A percentile compares a stretch with the other conserved stretches of the same genome.
Evolutionary conservation across 306 rosid genomes (phyloP).

Genomic region (Rosa chinensis): DNA sequence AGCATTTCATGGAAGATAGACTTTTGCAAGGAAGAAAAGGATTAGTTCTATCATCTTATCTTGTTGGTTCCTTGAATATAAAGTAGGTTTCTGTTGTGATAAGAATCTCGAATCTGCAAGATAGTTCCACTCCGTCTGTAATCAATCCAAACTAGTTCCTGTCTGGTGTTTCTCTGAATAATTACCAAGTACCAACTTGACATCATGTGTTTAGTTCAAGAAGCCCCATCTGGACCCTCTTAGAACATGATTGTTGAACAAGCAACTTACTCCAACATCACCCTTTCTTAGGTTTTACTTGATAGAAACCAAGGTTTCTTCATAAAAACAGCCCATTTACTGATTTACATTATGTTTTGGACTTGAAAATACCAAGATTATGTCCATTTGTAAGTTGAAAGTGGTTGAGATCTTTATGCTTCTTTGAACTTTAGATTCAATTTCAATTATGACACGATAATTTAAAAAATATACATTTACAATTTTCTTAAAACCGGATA

Average conservation of each 20-base stretch:
- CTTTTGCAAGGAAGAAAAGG: neutral
- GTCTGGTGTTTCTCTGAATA: neutral
- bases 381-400: neutral
- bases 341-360: neutral
- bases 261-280: neutral
- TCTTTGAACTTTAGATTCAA: too few relatives aligned
- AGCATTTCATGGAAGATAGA: neutral
- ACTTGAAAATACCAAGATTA: neutral
- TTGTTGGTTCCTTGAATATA: neutral
- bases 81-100: neutral
- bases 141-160: neutral
- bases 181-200: neutral
- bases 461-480: too few relatives aligned
- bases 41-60: neutral
- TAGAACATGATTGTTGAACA: neutral
- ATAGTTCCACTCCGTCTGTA: neutral
- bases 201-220: conserved; percentile 6
- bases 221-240: neutral
- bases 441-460: neutral
- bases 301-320: neutral
- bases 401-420: neutral
- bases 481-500: neutral
- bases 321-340: neutral
- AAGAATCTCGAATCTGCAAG: conserved; percentile 2
- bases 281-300: neutral